These are phyloP conservation scores for Aspergillus cristatus DNA, from an alignment of 495 filamentous ascomycete species.

Conservation along the genomic window DNA sequence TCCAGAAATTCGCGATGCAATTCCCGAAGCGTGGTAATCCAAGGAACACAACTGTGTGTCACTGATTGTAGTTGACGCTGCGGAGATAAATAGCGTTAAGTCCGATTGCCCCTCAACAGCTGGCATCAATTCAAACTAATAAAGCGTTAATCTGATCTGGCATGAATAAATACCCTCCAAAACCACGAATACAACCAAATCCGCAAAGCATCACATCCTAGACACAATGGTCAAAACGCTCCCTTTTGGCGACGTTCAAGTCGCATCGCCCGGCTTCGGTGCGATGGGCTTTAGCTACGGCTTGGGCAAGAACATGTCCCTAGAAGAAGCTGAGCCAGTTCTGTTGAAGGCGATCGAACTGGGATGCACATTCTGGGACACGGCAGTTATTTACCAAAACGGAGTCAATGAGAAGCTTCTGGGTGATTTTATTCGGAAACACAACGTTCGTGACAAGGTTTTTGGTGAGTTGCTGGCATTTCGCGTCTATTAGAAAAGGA, in stretches of 20 bases:
- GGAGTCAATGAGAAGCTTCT: slow-evolving; percentile 43
- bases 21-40: no score
- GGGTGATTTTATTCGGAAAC: slow-evolving; percentile 44
- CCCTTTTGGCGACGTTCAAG: slow-evolving; percentile 29
- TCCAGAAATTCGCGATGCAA: no score
- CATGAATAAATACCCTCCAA: no score
- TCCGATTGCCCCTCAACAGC: no score
- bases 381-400: slow-evolving; percentile 39
- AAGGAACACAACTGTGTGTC: no score
- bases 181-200: no score
- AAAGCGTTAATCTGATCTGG: no score
- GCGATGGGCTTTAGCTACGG: slow-evolving; percentile 39
- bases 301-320: slow-evolving; percentile 29
- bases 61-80: no score
- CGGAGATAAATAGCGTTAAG: no score
- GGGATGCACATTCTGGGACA: slow-evolving; percentile 47
- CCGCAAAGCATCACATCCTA: no score
- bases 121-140: no score
- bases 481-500: no score
- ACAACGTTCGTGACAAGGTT: slow-evolving; percentile 39
- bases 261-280: slow-evolving; percentile 35
- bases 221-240: slow-evolving; percentile 39
- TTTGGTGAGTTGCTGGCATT: slow-evolving; percentile 34
- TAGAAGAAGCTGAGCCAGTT: slow-evolving; percentile 41
- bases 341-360: slow-evolving; percentile 41